Evolutionary conservation across 139 green algal genomes (phyloP).

Genomic region (Micractinium sp.): DNA sequence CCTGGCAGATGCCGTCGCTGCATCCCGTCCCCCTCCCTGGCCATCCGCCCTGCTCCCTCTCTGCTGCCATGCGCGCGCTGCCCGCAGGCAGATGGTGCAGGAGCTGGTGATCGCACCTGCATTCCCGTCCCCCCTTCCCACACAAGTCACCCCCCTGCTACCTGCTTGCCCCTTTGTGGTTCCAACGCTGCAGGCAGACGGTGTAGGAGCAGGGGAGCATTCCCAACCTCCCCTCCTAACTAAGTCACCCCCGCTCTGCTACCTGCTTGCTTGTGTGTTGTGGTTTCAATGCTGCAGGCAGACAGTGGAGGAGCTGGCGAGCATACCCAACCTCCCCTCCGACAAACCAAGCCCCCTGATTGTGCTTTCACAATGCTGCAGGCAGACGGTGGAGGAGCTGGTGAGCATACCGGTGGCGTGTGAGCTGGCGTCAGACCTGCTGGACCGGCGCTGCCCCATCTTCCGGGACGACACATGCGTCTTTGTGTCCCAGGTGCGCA

Average conservation of each 20-base stretch:
- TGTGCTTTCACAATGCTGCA: neutral
- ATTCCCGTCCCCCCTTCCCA: no score
- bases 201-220: neutral
- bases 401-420: neutral
- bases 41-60: no score
- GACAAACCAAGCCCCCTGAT: neutral
- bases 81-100: neutral
- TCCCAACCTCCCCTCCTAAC: no score
- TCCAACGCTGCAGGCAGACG: neutral
- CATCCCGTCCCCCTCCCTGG: no score
- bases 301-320: slow-evolving; percentile 60
- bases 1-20: no score
- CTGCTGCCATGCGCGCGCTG: no score
- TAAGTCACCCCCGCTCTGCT: no score
- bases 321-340: neutral
- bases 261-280: neutral
- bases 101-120: slow-evolving; percentile 49
- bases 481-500: slow-evolving; percentile 56
- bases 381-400: slow-evolving; percentile 65
- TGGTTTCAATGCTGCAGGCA: slow-evolving; percentile 33
- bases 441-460: slow-evolving; percentile 66
- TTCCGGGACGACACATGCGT: slow-evolving; percentile 79
- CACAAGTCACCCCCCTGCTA: neutral
- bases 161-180: neutral
- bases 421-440: slow-evolving; percentile 76